A percentile compares a stretch with the other conserved stretches of the same genome.
phyloP scores from a whole-genome alignment of 768 basidiomycete genomes.

The Melanogaster broomeanus region DNA sequence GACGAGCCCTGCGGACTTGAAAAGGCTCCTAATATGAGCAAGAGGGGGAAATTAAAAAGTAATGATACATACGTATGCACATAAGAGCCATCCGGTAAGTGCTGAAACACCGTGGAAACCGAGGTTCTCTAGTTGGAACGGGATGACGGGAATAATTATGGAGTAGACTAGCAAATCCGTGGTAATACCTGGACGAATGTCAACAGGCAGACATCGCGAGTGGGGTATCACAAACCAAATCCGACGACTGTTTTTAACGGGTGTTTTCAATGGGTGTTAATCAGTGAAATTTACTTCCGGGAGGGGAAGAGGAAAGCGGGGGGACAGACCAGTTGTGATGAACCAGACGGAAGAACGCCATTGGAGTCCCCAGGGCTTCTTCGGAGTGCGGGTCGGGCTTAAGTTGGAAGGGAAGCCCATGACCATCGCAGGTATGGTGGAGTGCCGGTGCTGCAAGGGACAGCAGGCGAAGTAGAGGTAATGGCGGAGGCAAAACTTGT shows the following conservation, averaged over 20 bases:
- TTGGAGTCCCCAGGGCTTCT: conserved; percentile 44
- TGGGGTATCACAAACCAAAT: conserved; percentile 39
- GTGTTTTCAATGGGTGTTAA: too few relatives aligned
- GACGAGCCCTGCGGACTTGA: conserved; percentile 57
- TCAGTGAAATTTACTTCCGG: not conserved
- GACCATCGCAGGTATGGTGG: conserved; percentile 8
- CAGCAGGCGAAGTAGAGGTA: not conserved
- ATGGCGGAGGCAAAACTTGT: not conserved
- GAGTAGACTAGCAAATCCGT: conserved; percentile 64
- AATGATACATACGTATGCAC: conserved; percentile 49
- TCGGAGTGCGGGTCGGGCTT: not conserved
- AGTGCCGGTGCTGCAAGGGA: not conserved
- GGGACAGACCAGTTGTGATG: conserved; percentile 43
- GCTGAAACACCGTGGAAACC: conserved; percentile 47
- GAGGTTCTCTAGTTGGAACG: conserved; percentile 58
- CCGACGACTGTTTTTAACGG: conserved; percentile 41
- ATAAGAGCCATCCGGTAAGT: conserved; percentile 61
- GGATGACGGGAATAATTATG: conserved; percentile 62
- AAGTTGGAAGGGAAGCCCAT: conserved; percentile 10
- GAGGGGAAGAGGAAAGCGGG: too few relatives aligned
- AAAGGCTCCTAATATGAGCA: conserved; percentile 4
- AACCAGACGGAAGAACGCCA: conserved; percentile 65
- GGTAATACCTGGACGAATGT: conserved; percentile 32
- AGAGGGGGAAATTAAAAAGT: not conserved
- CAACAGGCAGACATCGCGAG: not conserved